phyloP scores from a whole-genome alignment of 2,329 filamentous ascomycete species.

The Penicillium sp. region DNA sequence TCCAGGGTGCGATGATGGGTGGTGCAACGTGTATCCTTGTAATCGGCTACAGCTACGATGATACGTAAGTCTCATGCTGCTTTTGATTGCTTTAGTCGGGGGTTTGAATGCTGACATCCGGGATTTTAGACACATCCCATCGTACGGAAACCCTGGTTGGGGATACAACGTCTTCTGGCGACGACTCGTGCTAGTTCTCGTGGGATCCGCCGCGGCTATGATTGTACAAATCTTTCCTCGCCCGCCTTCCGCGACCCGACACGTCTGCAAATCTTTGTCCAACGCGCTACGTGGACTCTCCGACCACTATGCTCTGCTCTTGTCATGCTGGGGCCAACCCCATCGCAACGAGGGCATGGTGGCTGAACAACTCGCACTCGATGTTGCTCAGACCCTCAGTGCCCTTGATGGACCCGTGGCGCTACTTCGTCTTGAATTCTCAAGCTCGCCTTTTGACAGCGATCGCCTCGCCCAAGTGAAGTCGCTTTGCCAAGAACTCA shows the following conservation, averaged over 20 bases:
- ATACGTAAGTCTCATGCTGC: conserved; percentile 29
- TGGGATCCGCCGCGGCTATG: conserved; percentile 45
- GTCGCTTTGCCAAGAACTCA: conserved; percentile 32
- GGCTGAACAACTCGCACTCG: conserved; percentile 32
- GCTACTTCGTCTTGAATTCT: conserved; percentile 40
- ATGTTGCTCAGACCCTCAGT: conserved; percentile 32
- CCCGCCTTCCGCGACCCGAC: conserved; percentile 48
- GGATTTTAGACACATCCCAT: conserved; percentile 35
- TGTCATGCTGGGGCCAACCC: conserved; percentile 45
- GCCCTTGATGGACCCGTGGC: conserved; percentile 35
- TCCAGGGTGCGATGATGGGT: conserved; percentile 39
- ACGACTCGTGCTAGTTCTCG: conserved; percentile 43
- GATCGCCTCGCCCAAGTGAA: conserved; percentile 33
- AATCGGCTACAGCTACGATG: conserved; percentile 50
- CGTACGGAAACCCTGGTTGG: conserved; percentile 48
- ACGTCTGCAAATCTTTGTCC: conserved; percentile 48
- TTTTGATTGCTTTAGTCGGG: too few relatives aligned
- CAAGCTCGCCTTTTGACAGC: conserved; percentile 39
- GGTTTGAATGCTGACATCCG: background rate
- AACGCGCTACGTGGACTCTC: conserved; percentile 44
- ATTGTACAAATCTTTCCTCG: conserved; percentile 50
- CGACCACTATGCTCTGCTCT: conserved; percentile 51
- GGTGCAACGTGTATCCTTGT: conserved; percentile 47
- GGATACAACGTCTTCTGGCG: conserved; percentile 53
- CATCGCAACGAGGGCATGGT: conserved; percentile 23